phyloP scores from a whole-genome alignment of 495 filamentous ascomycete genomes.

The Penicillium odoratum region DNA sequence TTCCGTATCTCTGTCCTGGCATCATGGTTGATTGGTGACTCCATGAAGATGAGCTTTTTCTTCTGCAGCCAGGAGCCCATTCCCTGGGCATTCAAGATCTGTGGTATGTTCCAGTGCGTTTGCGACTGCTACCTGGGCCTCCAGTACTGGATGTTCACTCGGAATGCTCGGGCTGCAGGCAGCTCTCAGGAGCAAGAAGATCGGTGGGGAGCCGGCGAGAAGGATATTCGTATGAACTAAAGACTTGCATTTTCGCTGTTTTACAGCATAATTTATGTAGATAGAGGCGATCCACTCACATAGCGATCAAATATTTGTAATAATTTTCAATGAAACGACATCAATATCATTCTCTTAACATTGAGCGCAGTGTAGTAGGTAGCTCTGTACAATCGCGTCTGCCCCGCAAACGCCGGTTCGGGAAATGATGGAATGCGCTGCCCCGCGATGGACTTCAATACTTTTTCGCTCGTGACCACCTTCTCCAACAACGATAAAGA shows the following conservation, averaged over 20 bases:
- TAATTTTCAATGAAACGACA: conserved; percentile 25
- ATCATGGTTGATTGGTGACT: conserved; percentile 87
- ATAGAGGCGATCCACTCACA: conserved; percentile 19
- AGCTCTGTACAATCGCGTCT: neutral
- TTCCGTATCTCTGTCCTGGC: conserved; percentile 84
- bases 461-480: neutral
- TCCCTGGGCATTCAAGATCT: conserved; percentile 86
- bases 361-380: neutral
- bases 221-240: conserved; percentile 48
- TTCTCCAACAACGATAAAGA: neutral
- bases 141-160: conserved; percentile 84
- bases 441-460: conserved; percentile 9
- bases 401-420: conserved; percentile 12
- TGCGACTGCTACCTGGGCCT: conserved; percentile 82
- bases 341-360: conserved; percentile 2
- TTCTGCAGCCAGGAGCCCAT: conserved; percentile 70
- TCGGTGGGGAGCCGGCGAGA: conserved; percentile 37
- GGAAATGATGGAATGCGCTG: conserved; percentile 12
- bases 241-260: neutral
- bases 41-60: conserved; percentile 96
- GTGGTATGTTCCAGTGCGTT: conserved; percentile 85
- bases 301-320: conserved; percentile 29
- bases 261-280: conserved; percentile 16
- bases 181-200: conserved; percentile 24
- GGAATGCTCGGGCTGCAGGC: conserved; percentile 36